A percentile compares a stretch with the other conserved stretches of the same genome.
These are phyloP conservation scores for Neurospora sp. DNA, from an alignment of 495 filamentous ascomycete species.

Conservation along the genomic window DNA sequence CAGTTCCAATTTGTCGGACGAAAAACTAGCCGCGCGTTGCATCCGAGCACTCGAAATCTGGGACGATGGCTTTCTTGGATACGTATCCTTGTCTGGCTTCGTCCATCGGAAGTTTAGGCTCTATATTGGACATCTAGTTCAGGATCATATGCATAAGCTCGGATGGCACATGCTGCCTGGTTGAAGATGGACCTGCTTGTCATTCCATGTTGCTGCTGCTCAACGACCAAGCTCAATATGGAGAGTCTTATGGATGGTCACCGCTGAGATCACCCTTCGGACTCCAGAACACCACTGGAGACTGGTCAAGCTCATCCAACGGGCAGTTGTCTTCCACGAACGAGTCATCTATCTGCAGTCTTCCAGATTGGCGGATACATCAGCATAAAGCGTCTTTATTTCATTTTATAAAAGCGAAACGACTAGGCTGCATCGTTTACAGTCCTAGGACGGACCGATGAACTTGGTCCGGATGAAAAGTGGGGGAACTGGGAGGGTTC, in stretches of 20 bases:
- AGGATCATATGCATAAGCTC: constrained; percentile 11
- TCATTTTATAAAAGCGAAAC: not conserved
- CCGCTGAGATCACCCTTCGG: not conserved
- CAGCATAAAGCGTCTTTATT: not conserved
- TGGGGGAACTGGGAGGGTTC: not conserved
- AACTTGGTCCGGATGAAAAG: not conserved
- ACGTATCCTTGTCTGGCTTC: constrained; percentile 6
- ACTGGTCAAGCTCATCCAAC: not conserved
- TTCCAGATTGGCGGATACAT: not conserved
- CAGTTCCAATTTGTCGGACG: not conserved
- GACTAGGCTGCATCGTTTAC: not conserved
- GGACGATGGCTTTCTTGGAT: constrained; percentile 20
- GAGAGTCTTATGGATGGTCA: not conserved
- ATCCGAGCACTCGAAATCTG: not conserved
- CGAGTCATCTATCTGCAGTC: not conserved
- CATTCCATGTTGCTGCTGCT: not conserved
- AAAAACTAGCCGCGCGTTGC: not conserved
- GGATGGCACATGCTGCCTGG: constrained; percentile 1
- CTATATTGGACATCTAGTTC: constrained; percentile 20
- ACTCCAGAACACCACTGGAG: not conserved
- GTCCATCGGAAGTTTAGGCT: constrained; percentile 7
- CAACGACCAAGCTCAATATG: not conserved
- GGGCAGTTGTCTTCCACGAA: not conserved
- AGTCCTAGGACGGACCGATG: not conserved
- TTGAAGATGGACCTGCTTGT: not conserved